Evolutionary conservation across 2,329 filamentous ascomycete genomes (phyloP).

Genomic region (Diaporthe velutina): DNA sequence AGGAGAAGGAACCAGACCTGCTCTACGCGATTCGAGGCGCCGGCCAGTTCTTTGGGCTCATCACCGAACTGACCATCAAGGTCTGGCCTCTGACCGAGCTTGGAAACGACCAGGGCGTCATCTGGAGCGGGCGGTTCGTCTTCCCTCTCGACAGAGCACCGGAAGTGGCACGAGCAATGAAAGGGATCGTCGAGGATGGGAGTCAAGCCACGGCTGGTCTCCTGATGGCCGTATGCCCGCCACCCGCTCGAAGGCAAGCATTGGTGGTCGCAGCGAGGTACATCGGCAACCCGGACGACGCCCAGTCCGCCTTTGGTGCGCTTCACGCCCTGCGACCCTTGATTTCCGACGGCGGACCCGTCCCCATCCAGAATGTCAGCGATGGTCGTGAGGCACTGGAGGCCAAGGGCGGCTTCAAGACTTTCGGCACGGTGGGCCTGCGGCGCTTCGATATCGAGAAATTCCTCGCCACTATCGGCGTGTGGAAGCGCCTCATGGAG

Average conservation of each 20-base stretch:
- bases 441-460: constrained; percentile 40
- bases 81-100: constrained; percentile 43
- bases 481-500: constrained; percentile 38
- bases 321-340: constrained; percentile 44
- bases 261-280: constrained; percentile 42
- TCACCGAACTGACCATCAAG: constrained; percentile 47
- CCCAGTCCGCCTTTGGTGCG: constrained; percentile 42
- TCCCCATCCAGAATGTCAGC: constrained; percentile 45
- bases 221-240: constrained; percentile 44
- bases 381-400: constrained; percentile 43
- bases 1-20: constrained; percentile 45
- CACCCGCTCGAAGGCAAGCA: constrained; percentile 41
- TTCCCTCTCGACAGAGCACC: constrained; percentile 46
- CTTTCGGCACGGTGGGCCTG: constrained; percentile 44
- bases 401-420: constrained; percentile 45
- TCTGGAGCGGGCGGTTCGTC: constrained; percentile 47
- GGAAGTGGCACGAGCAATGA: constrained; percentile 45
- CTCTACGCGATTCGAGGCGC: constrained; percentile 51
- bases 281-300: constrained; percentile 40
- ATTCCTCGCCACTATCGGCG: constrained; percentile 38
- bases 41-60: constrained; percentile 51
- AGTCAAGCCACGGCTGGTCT: constrained; percentile 43
- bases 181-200: constrained; percentile 39
- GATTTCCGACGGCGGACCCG: constrained; percentile 40
- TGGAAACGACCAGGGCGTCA: constrained; percentile 41